Conservation (phyloP, 768 basidiomycete species). For the Lactarius hengduanensis region DNA sequence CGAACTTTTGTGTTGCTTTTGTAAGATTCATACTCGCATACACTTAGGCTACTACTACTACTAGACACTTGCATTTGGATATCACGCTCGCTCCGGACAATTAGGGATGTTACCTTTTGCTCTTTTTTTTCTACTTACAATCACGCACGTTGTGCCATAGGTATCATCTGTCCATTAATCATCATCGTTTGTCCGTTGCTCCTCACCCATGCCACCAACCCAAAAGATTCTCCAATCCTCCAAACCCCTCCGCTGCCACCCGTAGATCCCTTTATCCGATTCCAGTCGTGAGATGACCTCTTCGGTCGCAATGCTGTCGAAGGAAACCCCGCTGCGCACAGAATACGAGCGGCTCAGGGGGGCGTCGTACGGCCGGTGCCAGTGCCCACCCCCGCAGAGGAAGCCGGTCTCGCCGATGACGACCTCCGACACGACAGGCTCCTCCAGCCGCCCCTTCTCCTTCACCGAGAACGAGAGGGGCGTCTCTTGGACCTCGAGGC, state of each 20-base stretch:
- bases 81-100: slow-evolving; percentile 8
- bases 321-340: slow-evolving; percentile 44
- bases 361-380: slow-evolving; percentile 42
- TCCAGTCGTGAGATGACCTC: slow-evolving; percentile 48
- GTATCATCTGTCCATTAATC: slow-evolving; percentile 29
- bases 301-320: slow-evolving; percentile 52
- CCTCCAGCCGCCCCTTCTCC: slow-evolving; percentile 49
- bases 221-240: slow-evolving; percentile 83
- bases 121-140: slow-evolving; percentile 1
- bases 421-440: slow-evolving; percentile 51
- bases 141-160: slow-evolving; percentile 2
- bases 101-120: background rate
- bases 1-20: background rate
- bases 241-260: slow-evolving; percentile 69
- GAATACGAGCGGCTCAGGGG: slow-evolving; percentile 47
- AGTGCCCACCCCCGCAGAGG: slow-evolving; percentile 51
- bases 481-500: slow-evolving; percentile 73
- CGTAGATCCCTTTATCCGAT: slow-evolving; percentile 68
- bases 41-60: slow-evolving; percentile 1
- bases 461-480: slow-evolving; percentile 48
- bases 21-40: slow-evolving; percentile 9
- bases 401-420: slow-evolving; percentile 65
- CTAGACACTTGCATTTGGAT: slow-evolving; percentile 12
- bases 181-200: slow-evolving; percentile 36
- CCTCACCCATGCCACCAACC: slow-evolving; percentile 58